phyloP scores from a whole-genome alignment of 2,329 filamentous ascomycete genomes.

The Fusarium succisae region DNA sequence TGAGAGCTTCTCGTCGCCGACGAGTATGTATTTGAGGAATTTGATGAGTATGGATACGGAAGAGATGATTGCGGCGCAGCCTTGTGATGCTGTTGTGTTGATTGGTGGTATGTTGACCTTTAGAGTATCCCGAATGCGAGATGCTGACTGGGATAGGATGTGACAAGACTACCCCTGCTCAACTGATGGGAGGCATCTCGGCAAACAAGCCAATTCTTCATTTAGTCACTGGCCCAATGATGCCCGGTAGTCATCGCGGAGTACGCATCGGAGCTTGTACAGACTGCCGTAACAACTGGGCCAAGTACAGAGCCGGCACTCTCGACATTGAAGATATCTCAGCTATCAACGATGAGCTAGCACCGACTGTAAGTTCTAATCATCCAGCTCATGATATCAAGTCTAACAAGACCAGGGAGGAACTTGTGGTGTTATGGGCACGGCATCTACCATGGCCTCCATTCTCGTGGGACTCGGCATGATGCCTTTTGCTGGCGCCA shows the following conservation, averaged over 20 bases:
- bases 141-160: slow-evolving; percentile 60
- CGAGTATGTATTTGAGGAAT: slow-evolving; percentile 79
- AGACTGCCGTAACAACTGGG: slow-evolving; percentile 80
- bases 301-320: slow-evolving; percentile 69
- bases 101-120: slow-evolving; percentile 67
- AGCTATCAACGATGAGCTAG: slow-evolving; percentile 76
- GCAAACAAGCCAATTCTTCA: slow-evolving; percentile 77
- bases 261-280: slow-evolving; percentile 76
- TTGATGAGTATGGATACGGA: slow-evolving; percentile 84
- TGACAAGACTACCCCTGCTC: slow-evolving; percentile 78
- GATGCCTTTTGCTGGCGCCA: slow-evolving; percentile 79
- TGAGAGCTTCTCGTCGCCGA: slow-evolving; percentile 74
- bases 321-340: slow-evolving; percentile 78
- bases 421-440: slow-evolving; percentile 92
- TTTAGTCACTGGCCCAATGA: slow-evolving; percentile 78
- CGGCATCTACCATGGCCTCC: slow-evolving; percentile 89
- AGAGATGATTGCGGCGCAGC: slow-evolving; percentile 79
- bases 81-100: slow-evolving; percentile 72
- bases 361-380: slow-evolving; percentile 65
- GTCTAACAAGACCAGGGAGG: slow-evolving; percentile 58
- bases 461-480: slow-evolving; percentile 85
- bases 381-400: rapidly evolving
- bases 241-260: slow-evolving; percentile 74
- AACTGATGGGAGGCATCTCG: slow-evolving; percentile 79
- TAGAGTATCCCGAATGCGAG: no score